Evolutionary conservation across 768 basidiomycete species (phyloP).

Genomic region (Mycena olivaceomarginata): DNA sequence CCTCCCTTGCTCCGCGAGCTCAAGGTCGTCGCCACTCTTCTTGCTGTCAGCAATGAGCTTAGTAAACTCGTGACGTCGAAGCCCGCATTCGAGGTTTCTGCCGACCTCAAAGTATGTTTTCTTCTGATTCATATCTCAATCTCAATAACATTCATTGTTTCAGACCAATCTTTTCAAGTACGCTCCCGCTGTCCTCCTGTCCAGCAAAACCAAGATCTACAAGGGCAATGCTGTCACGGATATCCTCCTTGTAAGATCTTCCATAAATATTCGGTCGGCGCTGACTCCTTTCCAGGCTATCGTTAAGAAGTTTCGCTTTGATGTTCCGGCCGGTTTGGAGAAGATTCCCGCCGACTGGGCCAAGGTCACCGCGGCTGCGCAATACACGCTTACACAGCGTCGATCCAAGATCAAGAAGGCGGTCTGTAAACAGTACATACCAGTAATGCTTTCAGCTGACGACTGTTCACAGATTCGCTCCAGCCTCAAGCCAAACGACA

Average conservation of each 20-base stretch:
- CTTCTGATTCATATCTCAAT: background rate
- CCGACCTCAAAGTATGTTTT: slow-evolving; percentile 11
- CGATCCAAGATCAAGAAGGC: too few relatives aligned
- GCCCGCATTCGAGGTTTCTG: slow-evolving; percentile 22
- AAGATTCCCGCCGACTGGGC: background rate
- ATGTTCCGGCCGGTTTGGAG: background rate
- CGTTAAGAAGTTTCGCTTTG: background rate
- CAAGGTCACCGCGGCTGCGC: background rate
- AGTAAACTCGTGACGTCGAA: background rate
- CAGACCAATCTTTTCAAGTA: background rate
- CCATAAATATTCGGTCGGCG: background rate
- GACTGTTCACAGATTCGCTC: background rate
- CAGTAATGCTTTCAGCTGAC: background rate
- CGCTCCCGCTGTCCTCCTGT: background rate
- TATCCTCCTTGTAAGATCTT: background rate
- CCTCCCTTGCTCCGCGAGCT: background rate
- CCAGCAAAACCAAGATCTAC: background rate
- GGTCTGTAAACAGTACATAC: too few relatives aligned
- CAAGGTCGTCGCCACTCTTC: background rate
- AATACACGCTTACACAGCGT: background rate
- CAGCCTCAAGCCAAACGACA: background rate
- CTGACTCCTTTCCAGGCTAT: background rate
- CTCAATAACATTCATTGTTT: background rate
- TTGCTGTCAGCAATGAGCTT: background rate
- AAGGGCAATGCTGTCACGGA: too few relatives aligned